These are phyloP conservation scores for Colletotrichum siamense DNA, from an alignment of 2,329 filamentous ascomycete species.

Conservation along the genomic window DNA sequence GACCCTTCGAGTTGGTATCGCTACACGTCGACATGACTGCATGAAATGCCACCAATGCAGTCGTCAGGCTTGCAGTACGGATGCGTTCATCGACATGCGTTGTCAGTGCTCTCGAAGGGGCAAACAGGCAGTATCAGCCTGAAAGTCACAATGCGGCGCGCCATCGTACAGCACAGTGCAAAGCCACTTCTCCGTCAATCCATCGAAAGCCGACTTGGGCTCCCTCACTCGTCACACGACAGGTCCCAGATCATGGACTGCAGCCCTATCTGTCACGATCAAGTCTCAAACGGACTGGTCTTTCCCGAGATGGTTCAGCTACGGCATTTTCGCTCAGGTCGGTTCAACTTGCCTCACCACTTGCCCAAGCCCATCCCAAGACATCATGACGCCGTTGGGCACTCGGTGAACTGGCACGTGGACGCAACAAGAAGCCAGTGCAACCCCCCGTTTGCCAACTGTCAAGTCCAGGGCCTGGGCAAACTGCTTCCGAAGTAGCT, in stretches of 20 bases:
- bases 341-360: not conserved
- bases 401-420: not conserved
- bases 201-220: not conserved
- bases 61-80: not conserved
- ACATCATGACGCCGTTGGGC: not conserved
- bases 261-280: constrained; percentile 14
- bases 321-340: not conserved
- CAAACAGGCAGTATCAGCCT: not conserved
- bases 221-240: not conserved
- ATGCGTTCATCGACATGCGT: not conserved
- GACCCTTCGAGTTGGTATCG: not conserved
- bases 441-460: constrained; percentile 6
- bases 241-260: constrained; percentile 2
- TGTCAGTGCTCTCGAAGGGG: not conserved
- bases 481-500: not conserved
- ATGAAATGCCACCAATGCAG: not conserved
- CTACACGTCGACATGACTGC: not conserved
- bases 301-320: not conserved
- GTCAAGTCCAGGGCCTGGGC: not conserved
- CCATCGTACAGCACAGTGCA: not conserved
- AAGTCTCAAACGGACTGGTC: not conserved
- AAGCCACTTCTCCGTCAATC: not conserved
- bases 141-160: not conserved
- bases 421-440: not conserved
- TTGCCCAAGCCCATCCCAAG: not conserved